These are phyloP conservation scores for Trichosporon inkin DNA, from an alignment of 1,284 basidiomycete genomes.

Conservation along the genomic window DNA sequence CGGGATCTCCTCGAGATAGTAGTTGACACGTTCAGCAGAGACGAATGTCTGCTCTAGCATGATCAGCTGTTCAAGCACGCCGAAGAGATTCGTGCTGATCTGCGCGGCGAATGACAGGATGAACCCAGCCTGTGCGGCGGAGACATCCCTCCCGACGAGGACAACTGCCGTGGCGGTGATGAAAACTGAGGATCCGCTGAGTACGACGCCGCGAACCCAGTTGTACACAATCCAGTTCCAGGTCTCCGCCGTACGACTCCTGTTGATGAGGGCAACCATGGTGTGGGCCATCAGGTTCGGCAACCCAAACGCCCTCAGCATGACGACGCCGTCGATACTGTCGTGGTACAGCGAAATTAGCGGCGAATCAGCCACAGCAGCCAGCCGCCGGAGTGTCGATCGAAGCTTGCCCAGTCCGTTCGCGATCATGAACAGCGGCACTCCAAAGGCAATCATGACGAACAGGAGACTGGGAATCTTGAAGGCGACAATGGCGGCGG, in stretches of 20 bases:
- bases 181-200: slow-evolving; percentile 36
- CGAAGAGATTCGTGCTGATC: slow-evolving; percentile 40
- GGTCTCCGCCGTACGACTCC: slow-evolving; percentile 34
- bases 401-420: slow-evolving; percentile 40
- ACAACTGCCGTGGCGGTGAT: slow-evolving; percentile 48
- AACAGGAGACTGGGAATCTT: slow-evolving; percentile 36
- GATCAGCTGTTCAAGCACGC: slow-evolving; percentile 33
- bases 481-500: slow-evolving; percentile 25
- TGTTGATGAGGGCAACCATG: slow-evolving; percentile 40
- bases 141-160: slow-evolving; percentile 47
- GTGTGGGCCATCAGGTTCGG: slow-evolving; percentile 39
- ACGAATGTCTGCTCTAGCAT: slow-evolving; percentile 42
- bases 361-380: slow-evolving; percentile 47
- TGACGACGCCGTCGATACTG: slow-evolving; percentile 51
- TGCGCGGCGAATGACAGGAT: slow-evolving; percentile 49
- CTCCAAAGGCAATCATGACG: slow-evolving; percentile 26
- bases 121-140: slow-evolving; percentile 51
- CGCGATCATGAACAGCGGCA: slow-evolving; percentile 35
- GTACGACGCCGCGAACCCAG: slow-evolving; percentile 36
- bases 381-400: slow-evolving; percentile 42
- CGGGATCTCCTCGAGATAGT: slow-evolving; percentile 41
- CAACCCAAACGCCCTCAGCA: slow-evolving; percentile 50
- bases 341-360: slow-evolving; percentile 52
- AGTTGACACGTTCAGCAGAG: slow-evolving; percentile 51
- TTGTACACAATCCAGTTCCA: slow-evolving; percentile 41